A percentile compares a stretch with the other conserved stretches of the same genome.
These are phyloP conservation scores for Paecilomyces sp. DNA, from an alignment of 2,329 filamentous ascomycete genomes.

Conservation along the genomic window DNA sequence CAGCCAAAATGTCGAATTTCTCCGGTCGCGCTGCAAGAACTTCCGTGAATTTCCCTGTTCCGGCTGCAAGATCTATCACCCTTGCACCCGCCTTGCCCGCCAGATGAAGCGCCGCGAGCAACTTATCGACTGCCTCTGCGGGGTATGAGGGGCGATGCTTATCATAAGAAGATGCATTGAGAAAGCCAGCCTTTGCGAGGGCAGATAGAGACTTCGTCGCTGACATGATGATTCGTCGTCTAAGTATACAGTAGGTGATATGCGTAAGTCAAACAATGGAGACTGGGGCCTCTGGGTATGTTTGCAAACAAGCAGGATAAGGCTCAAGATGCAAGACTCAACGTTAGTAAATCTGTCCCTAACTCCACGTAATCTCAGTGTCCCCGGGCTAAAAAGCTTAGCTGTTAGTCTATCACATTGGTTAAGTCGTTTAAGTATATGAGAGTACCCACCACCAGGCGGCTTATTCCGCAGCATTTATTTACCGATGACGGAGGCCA, in stretches of 20 bases:
- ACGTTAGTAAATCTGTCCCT: too few species aligned
- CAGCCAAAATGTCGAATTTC: slow-evolving; percentile 52
- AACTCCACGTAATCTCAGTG: too few species aligned
- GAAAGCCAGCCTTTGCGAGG: slow-evolving; percentile 48
- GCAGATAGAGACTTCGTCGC: background rate
- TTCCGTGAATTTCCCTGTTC: slow-evolving; percentile 66
- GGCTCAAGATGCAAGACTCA: too few species aligned
- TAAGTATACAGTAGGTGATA: background rate
- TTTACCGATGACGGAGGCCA: too few species aligned
- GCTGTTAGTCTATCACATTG: too few species aligned
- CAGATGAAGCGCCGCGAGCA: slow-evolving; percentile 52
- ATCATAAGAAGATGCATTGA: slow-evolving; percentile 59
- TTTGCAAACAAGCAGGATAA: too few species aligned
- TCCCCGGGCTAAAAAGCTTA: too few species aligned
- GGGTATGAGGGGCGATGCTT: slow-evolving; percentile 62
- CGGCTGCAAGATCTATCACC: slow-evolving; percentile 59
- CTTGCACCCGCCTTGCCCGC: slow-evolving; percentile 39
- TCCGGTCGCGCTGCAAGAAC: slow-evolving; percentile 53
- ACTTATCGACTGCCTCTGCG: slow-evolving; percentile 47
- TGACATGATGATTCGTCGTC: background rate
- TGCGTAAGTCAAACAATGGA: background rate
- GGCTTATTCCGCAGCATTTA: too few species aligned
- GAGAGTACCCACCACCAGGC: too few species aligned
- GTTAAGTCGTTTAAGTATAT: too few species aligned
- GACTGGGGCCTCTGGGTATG: too few species aligned